A percentile compares a stretch with the other conserved stretches of the same genome.
Conservation (phyloP, 495 filamentous ascomycete species). For the Aspergillus ostianus region DNA sequence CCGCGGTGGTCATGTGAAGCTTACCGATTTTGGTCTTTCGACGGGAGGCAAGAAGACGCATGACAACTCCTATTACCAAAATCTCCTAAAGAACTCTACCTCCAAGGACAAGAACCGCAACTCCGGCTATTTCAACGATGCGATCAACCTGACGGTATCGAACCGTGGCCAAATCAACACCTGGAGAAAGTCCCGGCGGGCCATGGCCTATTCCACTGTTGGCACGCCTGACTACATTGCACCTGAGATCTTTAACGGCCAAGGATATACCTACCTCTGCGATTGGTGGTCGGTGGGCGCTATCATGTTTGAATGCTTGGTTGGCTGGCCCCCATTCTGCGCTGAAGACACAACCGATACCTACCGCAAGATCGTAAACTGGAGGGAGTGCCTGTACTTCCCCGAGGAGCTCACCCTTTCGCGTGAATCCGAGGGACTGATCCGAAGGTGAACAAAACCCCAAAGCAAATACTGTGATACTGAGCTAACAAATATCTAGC, state of each 20-base stretch:
- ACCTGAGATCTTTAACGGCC: conserved; percentile 94
- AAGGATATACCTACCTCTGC: conserved; percentile 92
- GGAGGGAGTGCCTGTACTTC: conserved; percentile 93
- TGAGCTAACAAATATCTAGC: conserved; percentile 45
- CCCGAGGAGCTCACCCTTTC: conserved; percentile 88
- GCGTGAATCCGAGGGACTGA: conserved; percentile 81
- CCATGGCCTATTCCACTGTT: conserved; percentile 97
- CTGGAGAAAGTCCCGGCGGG: conserved; percentile 90
- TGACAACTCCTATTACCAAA: conserved; percentile 96
- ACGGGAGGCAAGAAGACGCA: conserved; percentile 98
- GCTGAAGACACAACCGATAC: conserved; percentile 96
- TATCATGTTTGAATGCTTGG: conserved; percentile 99
- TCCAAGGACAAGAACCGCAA: conserved; percentile 69
- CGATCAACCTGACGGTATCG: conserved; percentile 97
- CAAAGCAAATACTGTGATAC: not conserved
- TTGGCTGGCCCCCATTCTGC: conserved; percentile 99
- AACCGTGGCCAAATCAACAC: conserved; percentile 97
- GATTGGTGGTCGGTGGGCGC: conserved; percentile 99
- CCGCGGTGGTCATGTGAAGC: conserved; percentile 92
- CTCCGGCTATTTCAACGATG: conserved; percentile 86
- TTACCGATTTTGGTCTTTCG: conserved; percentile 97
- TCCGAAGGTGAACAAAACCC: conserved; percentile 63
- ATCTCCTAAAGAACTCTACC: conserved; percentile 84
- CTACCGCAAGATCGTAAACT: conserved; percentile 99
- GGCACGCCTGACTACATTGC: conserved; percentile 99